A percentile compares a stretch with the other conserved stretches of the same genome.
Evolutionary conservation across 2,329 filamentous ascomycete genomes (phyloP).

Genomic region (Verticillium tricorpus): DNA sequence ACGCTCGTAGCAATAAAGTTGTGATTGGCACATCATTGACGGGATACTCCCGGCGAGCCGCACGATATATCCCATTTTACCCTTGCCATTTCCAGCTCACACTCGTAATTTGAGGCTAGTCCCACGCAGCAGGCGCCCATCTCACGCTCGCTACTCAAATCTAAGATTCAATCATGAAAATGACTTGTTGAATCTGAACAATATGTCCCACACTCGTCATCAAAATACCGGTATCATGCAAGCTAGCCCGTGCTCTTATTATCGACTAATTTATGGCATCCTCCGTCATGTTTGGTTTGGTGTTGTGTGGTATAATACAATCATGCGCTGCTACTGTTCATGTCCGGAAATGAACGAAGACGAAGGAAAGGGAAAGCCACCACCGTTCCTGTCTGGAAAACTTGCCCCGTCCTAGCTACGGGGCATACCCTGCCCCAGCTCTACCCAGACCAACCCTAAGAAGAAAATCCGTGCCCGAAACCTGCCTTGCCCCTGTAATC

Average conservation of each 20-base stretch:
- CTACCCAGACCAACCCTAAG: neutral
- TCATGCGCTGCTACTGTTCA: neutral
- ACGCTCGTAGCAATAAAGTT: too few relatives aligned
- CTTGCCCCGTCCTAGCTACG: neutral
- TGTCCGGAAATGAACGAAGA: neutral
- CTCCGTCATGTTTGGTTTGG: neutral
- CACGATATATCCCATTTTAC: too few relatives aligned
- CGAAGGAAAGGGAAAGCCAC: neutral
- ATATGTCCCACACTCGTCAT: too few relatives aligned
- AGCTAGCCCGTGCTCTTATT: neutral
- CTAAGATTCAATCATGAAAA: too few relatives aligned
- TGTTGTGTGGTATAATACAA: neutral
- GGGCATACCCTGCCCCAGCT: neutral
- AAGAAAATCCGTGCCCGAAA: neutral
- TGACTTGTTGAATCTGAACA: too few relatives aligned
- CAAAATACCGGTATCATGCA: neutral
- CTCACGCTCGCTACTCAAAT: too few relatives aligned
- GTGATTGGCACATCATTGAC: too few relatives aligned
- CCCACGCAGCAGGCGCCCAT: too few relatives aligned
- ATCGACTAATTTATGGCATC: neutral
- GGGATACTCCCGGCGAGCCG: too few relatives aligned
- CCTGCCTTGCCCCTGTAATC: neutral
- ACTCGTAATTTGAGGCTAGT: too few relatives aligned
- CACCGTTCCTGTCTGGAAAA: neutral
- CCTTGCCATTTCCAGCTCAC: too few relatives aligned